Conservation (phyloP, 768 basidiomycete species). For the Tylopilus cervinicoccineus region DNA sequence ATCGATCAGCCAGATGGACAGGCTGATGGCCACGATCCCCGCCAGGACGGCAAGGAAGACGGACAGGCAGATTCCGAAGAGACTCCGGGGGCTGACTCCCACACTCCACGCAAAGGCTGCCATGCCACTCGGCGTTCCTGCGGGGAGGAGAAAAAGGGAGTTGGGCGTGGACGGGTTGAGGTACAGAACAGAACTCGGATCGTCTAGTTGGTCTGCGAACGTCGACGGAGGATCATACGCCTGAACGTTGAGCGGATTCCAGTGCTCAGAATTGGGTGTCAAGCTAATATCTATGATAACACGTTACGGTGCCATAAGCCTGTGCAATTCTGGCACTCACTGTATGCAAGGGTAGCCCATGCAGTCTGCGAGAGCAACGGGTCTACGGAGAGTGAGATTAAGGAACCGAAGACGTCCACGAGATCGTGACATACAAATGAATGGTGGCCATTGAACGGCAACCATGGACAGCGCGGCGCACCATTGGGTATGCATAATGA, state of each 20-base stretch:
- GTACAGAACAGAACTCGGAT: slow-evolving; percentile 72
- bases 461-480: slow-evolving; percentile 87
- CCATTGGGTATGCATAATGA: slow-evolving; percentile 93
- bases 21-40: slow-evolving; percentile 63
- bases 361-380: slow-evolving; percentile 86
- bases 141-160: slow-evolving; percentile 66
- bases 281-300: slow-evolving; percentile 65
- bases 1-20: slow-evolving; percentile 73
- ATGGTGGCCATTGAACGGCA: slow-evolving; percentile 92
- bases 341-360: slow-evolving; percentile 82
- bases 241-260: slow-evolving; percentile 60
- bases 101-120: slow-evolving; percentile 80
- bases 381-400: slow-evolving; percentile 45
- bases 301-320: slow-evolving; percentile 7
- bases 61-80: slow-evolving; percentile 78
- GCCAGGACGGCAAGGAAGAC: slow-evolving; percentile 80
- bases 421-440: slow-evolving; percentile 63
- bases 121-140: slow-evolving; percentile 60
- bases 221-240: slow-evolving; percentile 61
- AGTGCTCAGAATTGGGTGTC: slow-evolving; percentile 50
- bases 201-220: slow-evolving; percentile 70
- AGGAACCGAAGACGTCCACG: slow-evolving; percentile 6
- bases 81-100: slow-evolving; percentile 76
- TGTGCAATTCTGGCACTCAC: slow-evolving; percentile 37
- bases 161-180: slow-evolving; percentile 68